Base-by-base conservation (phyloP, 2,329 filamentous ascomycete genomes). In the Shiraia bambusicola region DNA sequence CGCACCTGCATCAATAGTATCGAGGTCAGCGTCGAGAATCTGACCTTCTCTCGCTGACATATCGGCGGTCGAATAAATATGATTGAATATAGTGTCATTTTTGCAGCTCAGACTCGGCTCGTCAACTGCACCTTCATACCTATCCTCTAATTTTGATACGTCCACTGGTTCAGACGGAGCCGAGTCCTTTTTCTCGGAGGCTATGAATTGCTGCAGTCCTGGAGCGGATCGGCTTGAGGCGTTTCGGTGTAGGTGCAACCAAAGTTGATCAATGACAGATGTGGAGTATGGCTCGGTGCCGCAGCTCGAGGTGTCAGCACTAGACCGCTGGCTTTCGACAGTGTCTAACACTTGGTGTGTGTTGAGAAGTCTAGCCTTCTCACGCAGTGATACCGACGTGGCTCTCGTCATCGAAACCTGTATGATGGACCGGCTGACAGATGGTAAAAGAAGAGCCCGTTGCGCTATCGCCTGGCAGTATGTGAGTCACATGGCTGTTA, bases 391-490 rank as follows among this genome's bases (percentile, higher is more conserved):
- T 8, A 36, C 34, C 14, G 61, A 58, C 6, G 22, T 41, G 1
- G 39, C 37, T 28, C 31, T 49, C 7, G 27, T 32, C 14, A 16
- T 27, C 2, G 42, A 36, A 35, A 42, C n/a, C 15, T 48, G 54
- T 22, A 14, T 17, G 13, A 71, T 42, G 9, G 70, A 71, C 28
- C 66, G 64, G 27, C 51, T 58, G 29, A 75, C 59, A 0, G 63
- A 69, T 4, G 71, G 69, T n/a, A 69, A 16, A 13, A 73, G 56
- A 11, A 63, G 53, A 13, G 65, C 58, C 44, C 69, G 59, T 28
- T 61, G 55, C 6, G 61, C 59, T 8, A 68, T 42, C 22, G 60
- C 52, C 66, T 69, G 14, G 19, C 6, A 6, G 19, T 2, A 19
- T 16, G 33, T 60, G 8, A 59, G 49, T 13, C 19, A 25, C n/a